These are phyloP conservation scores for Paramyrothecium sp. DNA, from an alignment of 2,329 filamentous ascomycete species.

Conservation along the genomic window DNA sequence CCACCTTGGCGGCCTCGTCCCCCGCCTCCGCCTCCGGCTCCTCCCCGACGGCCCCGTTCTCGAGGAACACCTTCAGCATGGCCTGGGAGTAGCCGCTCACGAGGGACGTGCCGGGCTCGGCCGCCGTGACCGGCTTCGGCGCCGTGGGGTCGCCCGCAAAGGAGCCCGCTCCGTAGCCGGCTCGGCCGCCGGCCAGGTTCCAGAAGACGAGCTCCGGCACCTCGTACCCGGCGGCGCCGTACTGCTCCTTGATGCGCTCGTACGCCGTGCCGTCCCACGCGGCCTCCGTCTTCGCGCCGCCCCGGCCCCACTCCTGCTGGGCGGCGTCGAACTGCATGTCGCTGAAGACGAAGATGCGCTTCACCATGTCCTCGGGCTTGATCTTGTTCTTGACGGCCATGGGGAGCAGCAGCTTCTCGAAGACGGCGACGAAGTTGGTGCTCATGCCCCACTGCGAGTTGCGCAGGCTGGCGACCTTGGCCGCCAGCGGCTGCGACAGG, in stretches of 20 bases:
- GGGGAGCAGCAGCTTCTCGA: constrained; percentile 51
- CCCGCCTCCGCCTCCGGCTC: constrained; percentile 29
- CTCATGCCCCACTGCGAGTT: constrained; percentile 34
- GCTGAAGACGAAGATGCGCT: constrained; percentile 58
- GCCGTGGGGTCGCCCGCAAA: constrained; percentile 25
- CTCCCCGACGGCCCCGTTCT: constrained; percentile 38
- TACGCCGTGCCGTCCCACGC: constrained; percentile 42
- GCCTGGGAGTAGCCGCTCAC: constrained; percentile 58
- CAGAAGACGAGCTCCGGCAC: constrained; percentile 60
- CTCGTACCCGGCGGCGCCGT: constrained; percentile 49
- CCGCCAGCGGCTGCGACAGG: constrained; percentile 30
- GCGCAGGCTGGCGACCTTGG: constrained; percentile 33
- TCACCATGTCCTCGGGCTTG: constrained; percentile 57
- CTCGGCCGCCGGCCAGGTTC: constrained; percentile 49
- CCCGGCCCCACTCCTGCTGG: neutral
- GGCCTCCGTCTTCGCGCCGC: neutral
- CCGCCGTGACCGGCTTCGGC: constrained; percentile 48
- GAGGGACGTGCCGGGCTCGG: constrained; percentile 42
- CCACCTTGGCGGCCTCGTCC: constrained; percentile 10
- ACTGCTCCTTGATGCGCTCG: constrained; percentile 46
- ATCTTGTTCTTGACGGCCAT: constrained; percentile 50
- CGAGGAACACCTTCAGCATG: constrained; percentile 57
- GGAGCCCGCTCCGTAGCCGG: constrained; percentile 17
- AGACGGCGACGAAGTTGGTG: constrained; percentile 55
- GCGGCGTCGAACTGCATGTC: constrained; percentile 59